Evolutionary conservation across 2,329 filamentous ascomycete genomes (phyloP), one percentile per base, ranked within the genome.

Genomic region (Arachnomyces sp.): DNA sequence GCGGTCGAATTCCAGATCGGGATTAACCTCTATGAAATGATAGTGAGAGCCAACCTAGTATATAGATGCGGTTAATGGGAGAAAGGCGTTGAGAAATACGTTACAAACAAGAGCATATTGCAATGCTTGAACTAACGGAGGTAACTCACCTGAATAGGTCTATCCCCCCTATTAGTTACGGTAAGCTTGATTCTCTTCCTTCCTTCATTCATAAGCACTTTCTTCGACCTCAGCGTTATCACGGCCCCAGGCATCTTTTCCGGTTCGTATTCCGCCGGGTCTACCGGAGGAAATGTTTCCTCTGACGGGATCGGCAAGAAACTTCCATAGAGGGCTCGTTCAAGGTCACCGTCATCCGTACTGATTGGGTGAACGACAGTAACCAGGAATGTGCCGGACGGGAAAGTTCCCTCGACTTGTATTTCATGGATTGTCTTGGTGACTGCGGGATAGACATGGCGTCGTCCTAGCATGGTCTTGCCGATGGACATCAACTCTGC

Each of bases 1-100:
- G 17, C 90, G 85, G 64, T 96, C 90, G 60, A 96, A 96, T 46
- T 85, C 78, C 37, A 96, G 74, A 60, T 86, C 78, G 0, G 88
- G 86, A 63, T 96, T 96, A n/a, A 81, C 84, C 68, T 96, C 90
- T 56, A 94, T 79, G 60, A 96, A 94, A 65, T 95, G 90, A 62
- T 95, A 96, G 65, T 96, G 90, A 25, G 87, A 94, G 25, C 90
- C 90, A 44, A 86, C 74, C 75, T 80, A 52, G 9, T 15, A 18
- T 2, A 29, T 40, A 14, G n/a, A n/a, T n/a, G n/a, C n/a, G n/a
- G n/a, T n/a, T n/a, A n/a, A n/a, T n/a, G n/a, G n/a, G n/a, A n/a
- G n/a, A n/a, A n/a, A n/a, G n/a, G n/a, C n/a, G n/a, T n/a, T n/a
- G n/a, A n/a, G n/a, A n/a, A n/a, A n/a, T n/a, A n/a, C n/a, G n/a